These are phyloP conservation scores for Yarrowia hollandica DNA, from an alignment of 805 yeast species.

Conservation along the genomic window DNA sequence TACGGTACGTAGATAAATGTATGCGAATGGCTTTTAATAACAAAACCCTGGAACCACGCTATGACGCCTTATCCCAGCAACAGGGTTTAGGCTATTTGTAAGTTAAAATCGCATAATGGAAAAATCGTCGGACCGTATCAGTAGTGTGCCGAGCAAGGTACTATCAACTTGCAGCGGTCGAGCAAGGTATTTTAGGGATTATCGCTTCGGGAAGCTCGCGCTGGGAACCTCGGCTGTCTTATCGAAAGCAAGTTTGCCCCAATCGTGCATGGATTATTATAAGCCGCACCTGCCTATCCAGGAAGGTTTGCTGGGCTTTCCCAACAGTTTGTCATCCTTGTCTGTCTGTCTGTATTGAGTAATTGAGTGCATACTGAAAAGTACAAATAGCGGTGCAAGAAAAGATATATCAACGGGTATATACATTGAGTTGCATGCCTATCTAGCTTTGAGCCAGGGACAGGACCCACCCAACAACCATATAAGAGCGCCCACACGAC, in stretches of 20 bases:
- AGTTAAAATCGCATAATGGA: no score
- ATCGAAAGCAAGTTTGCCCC: neutral
- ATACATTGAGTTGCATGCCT: conserved; percentile 16
- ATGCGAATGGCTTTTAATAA: no score
- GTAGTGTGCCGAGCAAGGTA: no score
- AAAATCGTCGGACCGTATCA: no score
- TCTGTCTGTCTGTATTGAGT: no score
- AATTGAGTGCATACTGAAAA: no score
- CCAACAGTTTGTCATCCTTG: conserved; percentile 23
- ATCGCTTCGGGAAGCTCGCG: no score
- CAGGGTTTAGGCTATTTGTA: no score
- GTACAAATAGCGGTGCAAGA: no score
- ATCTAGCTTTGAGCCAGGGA: conserved; percentile 1
- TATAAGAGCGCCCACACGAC: conserved; percentile 16
- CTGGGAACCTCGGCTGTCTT: conserved; percentile 3
- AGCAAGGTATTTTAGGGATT: no score
- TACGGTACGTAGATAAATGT: no score
- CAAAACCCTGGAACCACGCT: neutral
- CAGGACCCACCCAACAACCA: neutral
- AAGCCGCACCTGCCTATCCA: conserved; percentile 14
- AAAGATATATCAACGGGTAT: neutral
- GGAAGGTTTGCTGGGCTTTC: conserved; percentile 24
- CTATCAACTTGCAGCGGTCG: no score
- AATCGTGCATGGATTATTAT: conserved; percentile 2
- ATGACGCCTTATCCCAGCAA: conserved; percentile 21